Evolutionary conservation across 768 basidiomycete species (phyloP).

Genomic region (Tricholoma sp.): DNA sequence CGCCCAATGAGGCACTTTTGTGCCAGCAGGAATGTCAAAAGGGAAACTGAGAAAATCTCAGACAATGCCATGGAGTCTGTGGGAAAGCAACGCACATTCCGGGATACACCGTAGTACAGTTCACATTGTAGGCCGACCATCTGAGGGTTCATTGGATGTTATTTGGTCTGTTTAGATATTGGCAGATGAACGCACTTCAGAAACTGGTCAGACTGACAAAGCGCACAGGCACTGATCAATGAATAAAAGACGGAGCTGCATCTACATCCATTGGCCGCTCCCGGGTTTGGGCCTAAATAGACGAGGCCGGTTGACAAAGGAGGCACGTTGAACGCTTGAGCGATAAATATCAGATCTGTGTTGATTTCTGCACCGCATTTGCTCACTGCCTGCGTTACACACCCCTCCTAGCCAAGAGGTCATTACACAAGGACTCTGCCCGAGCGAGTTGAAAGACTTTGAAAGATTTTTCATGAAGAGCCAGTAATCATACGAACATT

Average conservation of each 20-base stretch:
- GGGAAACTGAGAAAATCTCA: slow-evolving; percentile 24
- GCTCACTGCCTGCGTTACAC: slow-evolving; percentile 33
- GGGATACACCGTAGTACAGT: slow-evolving; percentile 40
- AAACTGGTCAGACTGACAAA: slow-evolving; percentile 37
- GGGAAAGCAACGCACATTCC: slow-evolving; percentile 21
- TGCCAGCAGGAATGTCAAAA: slow-evolving; percentile 34
- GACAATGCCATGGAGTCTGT: not conserved
- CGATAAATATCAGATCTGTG: slow-evolving; percentile 1
- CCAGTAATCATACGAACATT: not conserved
- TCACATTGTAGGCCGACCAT: slow-evolving; percentile 42
- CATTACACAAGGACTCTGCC: slow-evolving; percentile 41
- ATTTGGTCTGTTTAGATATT: not conserved
- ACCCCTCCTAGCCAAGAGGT: slow-evolving; percentile 36
- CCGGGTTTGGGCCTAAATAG: slow-evolving; percentile 26
- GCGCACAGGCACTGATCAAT: not conserved
- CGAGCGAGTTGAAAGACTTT: slow-evolving; percentile 35
- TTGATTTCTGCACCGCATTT: not conserved
- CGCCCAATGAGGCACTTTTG: slow-evolving; percentile 44
- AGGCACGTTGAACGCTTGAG: slow-evolving; percentile 30
- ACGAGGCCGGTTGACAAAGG: slow-evolving; percentile 23
- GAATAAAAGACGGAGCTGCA: slow-evolving; percentile 1
- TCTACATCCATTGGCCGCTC: not conserved
- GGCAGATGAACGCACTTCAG: slow-evolving; percentile 22
- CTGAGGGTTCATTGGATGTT: slow-evolving; percentile 21
- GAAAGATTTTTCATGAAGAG: not conserved